phyloP scores from a whole-genome alignment of 345 rosid species.

The Laguncularia racemosa region DNA sequence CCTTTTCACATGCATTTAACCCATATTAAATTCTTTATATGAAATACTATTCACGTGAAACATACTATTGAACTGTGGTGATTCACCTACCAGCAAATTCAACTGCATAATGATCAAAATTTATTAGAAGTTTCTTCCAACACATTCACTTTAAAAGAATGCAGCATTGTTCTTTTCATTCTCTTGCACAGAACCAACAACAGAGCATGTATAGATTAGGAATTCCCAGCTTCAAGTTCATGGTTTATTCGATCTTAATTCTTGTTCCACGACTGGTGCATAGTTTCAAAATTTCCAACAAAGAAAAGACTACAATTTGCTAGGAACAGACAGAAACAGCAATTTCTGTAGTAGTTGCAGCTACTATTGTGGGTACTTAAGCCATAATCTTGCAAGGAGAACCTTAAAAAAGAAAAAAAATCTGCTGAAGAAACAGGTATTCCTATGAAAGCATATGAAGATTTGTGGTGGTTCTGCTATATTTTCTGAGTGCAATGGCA shows the following conservation, averaged over 20 bases:
- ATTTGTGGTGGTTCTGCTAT: conserved; percentile 76
- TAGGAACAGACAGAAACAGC: conserved; percentile 64
- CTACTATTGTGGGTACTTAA: conserved; percentile 75
- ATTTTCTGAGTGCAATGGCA: conserved; percentile 84
- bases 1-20: too few relatives aligned
- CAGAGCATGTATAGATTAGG: conserved; percentile 4
- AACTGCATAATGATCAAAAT: too few relatives aligned
- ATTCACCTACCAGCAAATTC: too few relatives aligned
- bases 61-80: too few relatives aligned
- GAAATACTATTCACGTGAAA: too few relatives aligned
- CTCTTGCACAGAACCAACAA: too few relatives aligned
- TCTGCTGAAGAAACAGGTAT: conserved; percentile 39
- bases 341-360: conserved; percentile 74
- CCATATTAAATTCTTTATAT: too few relatives aligned
- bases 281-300: conserved; percentile 15
- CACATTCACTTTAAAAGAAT: too few relatives aligned
- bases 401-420: too few relatives aligned
- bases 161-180: too few relatives aligned
- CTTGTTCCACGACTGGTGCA: conserved; percentile 7
- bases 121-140: too few relatives aligned
- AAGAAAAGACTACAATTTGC: conserved; percentile 20
- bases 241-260: conserved; percentile 8
- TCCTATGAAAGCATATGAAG: conserved; percentile 55
- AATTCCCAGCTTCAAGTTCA: conserved; percentile 17
- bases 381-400: conserved; percentile 59